These are phyloP conservation scores for Neophaeococcomyces aloes DNA, from an alignment of 2,329 filamentous ascomycete species.

Conservation along the genomic window DNA sequence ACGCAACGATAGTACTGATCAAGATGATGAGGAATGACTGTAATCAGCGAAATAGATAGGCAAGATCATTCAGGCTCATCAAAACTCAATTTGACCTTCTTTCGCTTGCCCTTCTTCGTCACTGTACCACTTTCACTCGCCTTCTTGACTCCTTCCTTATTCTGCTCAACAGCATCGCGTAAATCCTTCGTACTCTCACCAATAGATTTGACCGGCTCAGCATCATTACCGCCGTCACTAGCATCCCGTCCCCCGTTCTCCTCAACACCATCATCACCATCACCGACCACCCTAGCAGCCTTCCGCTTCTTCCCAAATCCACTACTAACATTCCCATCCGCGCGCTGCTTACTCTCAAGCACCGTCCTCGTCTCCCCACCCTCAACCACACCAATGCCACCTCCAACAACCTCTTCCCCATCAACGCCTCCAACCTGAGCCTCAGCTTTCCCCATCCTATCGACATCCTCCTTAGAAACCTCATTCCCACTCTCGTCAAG, in stretches of 20 bases:
- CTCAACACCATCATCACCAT: slow-evolving; percentile 10
- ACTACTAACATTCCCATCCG: slow-evolving; percentile 9
- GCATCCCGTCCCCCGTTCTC: slow-evolving; percentile 5
- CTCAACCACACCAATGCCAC: not conserved
- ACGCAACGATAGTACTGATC: too few species aligned
- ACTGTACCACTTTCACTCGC: not conserved
- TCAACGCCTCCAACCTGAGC: not conserved
- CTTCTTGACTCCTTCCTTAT: slow-evolving; percentile 7
- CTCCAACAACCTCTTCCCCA: not conserved
- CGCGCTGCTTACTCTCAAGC: slow-evolving; percentile 13
- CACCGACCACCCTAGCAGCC: slow-evolving; percentile 17
- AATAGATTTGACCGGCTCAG: not conserved
- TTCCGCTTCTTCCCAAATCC: slow-evolving; percentile 18
- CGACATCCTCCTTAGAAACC: slow-evolving; percentile 18
- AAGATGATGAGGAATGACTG: too few species aligned
- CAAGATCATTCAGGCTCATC: slow-evolving; percentile 19
- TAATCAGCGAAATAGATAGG: too few species aligned
- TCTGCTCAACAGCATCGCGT: not conserved
- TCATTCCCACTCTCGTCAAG: slow-evolving; percentile 19
- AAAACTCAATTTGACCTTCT: slow-evolving; percentile 23
- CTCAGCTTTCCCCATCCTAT: slow-evolving; percentile 12
- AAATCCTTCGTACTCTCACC: slow-evolving; percentile 8
- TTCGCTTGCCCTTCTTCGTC: slow-evolving; percentile 15
- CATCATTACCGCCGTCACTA: slow-evolving; percentile 9
- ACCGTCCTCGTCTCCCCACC: not conserved